Base-by-base conservation (phyloP, 345 rosid genomes). In the Citrus maxima region DNA sequence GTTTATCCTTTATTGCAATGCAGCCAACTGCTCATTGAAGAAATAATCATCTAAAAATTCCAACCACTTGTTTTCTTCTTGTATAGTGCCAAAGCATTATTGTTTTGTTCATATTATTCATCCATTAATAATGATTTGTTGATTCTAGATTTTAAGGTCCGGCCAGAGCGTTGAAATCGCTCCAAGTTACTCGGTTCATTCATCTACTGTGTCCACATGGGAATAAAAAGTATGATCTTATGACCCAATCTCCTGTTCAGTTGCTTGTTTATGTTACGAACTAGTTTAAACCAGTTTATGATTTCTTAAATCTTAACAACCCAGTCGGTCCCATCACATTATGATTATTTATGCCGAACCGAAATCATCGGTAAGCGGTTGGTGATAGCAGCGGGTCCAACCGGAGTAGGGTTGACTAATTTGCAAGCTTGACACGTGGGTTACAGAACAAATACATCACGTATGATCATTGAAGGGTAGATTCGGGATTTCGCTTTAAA, bases 141-240 rank as follows among this genome's bases (percentile, higher is more conserved):
- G n/a, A 73, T 73, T 16, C 13, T 42, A 12, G 46, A 0, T 55
- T 38, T 55, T 55, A 63, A 54, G 25, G n/a, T 38, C 55, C 70
- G 14, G 82, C 73, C 9, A 38, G 38, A 10, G 67, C 14, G 64
- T 65, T 49, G 71, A 76, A 76, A 51, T 65, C 61, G 30, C 58
- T 61, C 4, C 28, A 40, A 19, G 9, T 10, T 37, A 14, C 30
- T 3, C 25, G 66, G 46, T 55, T 30, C 27, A 55, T 30, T 28
- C 38, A 4, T 51, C 62, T 38, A 38, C 12, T 9, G 10, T 38
- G 42, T 38, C 42, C 42, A 19, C 74, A 55, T 32, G 63, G 62
- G 75, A 21, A 10, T 69, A 5, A 62, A 62, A 34, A 2, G 25
- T 40, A 16, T 21, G 49, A 19, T 65, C 46, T 7, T 65, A 34